Evolutionary conservation across 805 yeast species (phyloP), one percentile per base, ranked within the genome.

Genomic region (Starmerella tilneyi): DNA sequence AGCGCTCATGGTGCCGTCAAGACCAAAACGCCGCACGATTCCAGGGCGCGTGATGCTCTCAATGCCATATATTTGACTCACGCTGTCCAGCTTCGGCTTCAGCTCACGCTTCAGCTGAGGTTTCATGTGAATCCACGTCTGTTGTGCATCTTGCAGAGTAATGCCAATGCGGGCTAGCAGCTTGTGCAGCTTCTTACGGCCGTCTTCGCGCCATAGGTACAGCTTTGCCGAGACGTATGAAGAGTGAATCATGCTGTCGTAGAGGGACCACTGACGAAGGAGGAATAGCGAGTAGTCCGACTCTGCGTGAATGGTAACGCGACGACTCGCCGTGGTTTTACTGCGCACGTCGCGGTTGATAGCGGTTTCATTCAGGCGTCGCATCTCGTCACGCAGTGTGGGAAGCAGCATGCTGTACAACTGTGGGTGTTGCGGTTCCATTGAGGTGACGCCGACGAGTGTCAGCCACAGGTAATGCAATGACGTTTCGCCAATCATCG

Each of bases 141-240:
- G 95, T 57, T 79, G 81, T 0, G 97, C 92, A n/a, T 81, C 79
- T 5, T 77, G 80, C 39, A 92, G 68, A 0, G 96, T 80, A 5
- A 92, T 81, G 7, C 98, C 98, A 96, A 94, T 92, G 55, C 82
- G 76, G 1, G 98, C 98, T 66, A 92, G 84, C 75, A 92, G 72
- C 56, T 86, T 85, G 59, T 88, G 94, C 41, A 92, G 67, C 52
- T 78, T 74, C 59, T 84, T 85, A 53, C 80, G 74, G 5, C 99
- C 98, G 47, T 82, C 88, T 57, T 84, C 95, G 26, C 88, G 81
- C 92, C 96, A 92, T 30, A 92, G 66, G 46, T 78, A 78, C 46
- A 92, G 66, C 59, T 86, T 84, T 11, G 97, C 82, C 57, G 88
- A 84, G 27, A 89, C 86, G 57, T 80, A 89, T 49, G 85, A 79